phyloP scores from a whole-genome alignment of 2,329 filamentous ascomycete genomes.

The Zalaria sp. region DNA sequence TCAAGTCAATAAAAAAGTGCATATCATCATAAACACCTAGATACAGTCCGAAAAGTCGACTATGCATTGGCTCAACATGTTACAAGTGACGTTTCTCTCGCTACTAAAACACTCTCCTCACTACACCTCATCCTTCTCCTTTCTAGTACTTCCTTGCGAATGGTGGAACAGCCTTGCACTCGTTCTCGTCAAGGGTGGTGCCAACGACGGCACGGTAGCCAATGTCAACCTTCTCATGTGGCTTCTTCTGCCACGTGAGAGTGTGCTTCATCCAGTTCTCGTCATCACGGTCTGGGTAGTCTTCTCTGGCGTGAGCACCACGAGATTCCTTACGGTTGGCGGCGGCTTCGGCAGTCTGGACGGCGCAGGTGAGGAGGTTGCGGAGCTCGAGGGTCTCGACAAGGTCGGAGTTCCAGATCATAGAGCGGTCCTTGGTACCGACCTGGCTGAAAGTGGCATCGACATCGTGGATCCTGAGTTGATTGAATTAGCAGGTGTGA shows the following conservation, averaged over 20 bases:
- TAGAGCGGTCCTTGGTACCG: constrained; percentile 93
- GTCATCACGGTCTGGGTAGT: constrained; percentile 91
- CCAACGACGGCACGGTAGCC: constrained; percentile 72
- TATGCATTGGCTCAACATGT: background rate
- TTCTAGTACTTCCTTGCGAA: constrained; percentile 86
- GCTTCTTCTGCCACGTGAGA: constrained; percentile 84
- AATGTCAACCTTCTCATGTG: constrained; percentile 76
- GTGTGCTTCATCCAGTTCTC: constrained; percentile 99
- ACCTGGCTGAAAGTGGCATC: constrained; percentile 69
- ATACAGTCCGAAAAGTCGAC: background rate
- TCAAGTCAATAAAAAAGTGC: background rate
- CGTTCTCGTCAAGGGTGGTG: constrained; percentile 79
- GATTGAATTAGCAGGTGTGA: constrained; percentile 7
- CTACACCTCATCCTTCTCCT: background rate
- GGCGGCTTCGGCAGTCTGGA: constrained; percentile 82
- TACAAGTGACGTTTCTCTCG: background rate
- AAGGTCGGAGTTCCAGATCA: constrained; percentile 99
- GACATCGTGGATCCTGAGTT: constrained; percentile 55
- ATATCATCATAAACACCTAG: background rate
- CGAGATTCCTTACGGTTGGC: constrained; percentile 94
- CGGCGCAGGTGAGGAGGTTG: constrained; percentile 90
- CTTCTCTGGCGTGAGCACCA: constrained; percentile 92
- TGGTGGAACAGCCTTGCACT: constrained; percentile 91
- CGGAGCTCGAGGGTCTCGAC: constrained; percentile 92
- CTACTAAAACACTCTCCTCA: background rate